A percentile compares a stretch with the other conserved stretches of the same genome.
These are phyloP conservation scores for Epichloe sp. DNA, from an alignment of 2,329 filamentous ascomycete species.

Conservation along the genomic window DNA sequence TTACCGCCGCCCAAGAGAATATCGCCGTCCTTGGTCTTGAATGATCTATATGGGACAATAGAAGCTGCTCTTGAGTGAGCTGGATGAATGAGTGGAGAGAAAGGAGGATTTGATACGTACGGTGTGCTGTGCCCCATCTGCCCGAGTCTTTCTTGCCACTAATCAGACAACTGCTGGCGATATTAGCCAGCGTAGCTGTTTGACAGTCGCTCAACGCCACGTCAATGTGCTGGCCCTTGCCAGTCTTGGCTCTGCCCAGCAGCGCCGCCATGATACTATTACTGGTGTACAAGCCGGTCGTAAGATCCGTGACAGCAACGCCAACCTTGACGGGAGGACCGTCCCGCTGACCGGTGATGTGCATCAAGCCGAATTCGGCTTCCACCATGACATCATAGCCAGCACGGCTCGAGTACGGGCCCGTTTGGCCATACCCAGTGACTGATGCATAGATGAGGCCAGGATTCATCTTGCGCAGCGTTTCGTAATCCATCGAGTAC, in stretches of 20 bases:
- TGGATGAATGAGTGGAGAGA: neutral
- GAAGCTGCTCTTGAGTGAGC: constrained; percentile 46
- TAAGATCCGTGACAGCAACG: constrained; percentile 91
- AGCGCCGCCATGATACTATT: constrained; percentile 94
- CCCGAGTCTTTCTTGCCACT: constrained; percentile 79
- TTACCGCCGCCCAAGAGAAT: constrained; percentile 63
- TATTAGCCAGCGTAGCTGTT: constrained; percentile 86
- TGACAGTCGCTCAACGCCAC: constrained; percentile 87
- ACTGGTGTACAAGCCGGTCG: constrained; percentile 86
- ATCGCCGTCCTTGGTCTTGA: constrained; percentile 57
- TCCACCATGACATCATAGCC: constrained; percentile 99
- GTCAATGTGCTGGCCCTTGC: constrained; percentile 84
- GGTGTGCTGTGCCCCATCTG: constrained; percentile 93
- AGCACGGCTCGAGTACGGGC: constrained; percentile 73
- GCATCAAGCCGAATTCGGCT: constrained; percentile 95
- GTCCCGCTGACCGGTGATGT: constrained; percentile 83
- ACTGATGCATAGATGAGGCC: constrained; percentile 87
- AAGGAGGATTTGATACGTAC: constrained; percentile 31
- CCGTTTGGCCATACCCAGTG: constrained; percentile 92
- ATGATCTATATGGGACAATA: constrained; percentile 90
- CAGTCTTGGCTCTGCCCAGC: constrained; percentile 58
- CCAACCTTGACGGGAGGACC: constrained; percentile 93
- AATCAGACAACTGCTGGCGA: constrained; percentile 82
- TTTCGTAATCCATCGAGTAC: constrained; percentile 81
- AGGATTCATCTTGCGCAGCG: constrained; percentile 70